Evolutionary conservation across 1,284 basidiomycete genomes (phyloP).

Genomic region (Uromyces viciae-fabae): DNA sequence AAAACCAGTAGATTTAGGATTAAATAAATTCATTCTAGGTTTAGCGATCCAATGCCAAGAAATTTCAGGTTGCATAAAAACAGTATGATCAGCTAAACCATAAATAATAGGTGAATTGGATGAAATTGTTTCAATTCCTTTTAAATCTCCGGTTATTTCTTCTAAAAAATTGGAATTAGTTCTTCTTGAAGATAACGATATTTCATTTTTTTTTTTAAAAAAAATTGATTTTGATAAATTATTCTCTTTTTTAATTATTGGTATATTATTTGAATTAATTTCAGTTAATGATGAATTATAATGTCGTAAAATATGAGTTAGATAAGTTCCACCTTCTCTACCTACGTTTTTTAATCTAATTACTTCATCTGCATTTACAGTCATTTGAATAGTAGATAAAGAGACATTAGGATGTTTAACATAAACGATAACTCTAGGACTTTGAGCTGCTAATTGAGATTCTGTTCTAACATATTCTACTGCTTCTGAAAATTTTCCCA

Average conservation of each 20-base stretch:
- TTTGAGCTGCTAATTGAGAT: conserved; percentile 18
- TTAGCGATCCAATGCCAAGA: conserved; percentile 55
- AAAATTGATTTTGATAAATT: too few species aligned
- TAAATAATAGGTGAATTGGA: neutral
- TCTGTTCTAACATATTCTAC: conserved; percentile 47
- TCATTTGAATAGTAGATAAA: conserved; percentile 47
- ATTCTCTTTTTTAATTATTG: too few species aligned
- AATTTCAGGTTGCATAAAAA: conserved; percentile 56
- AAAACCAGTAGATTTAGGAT: conserved; percentile 52
- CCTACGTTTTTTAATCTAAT: conserved; percentile 52
- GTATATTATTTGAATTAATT: neutral
- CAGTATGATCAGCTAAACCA: conserved; percentile 52
- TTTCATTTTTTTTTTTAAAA: too few species aligned
- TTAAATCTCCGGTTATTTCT: neutral
- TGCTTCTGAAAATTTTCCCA: conserved; percentile 47
- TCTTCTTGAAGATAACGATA: too few species aligned
- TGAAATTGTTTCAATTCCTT: neutral
- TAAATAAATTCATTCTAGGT: conserved; percentile 51
- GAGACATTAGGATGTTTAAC: conserved; percentile 48
- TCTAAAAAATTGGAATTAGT: neutral
- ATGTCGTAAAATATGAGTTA: conserved; percentile 51
- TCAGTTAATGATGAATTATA: conserved; percentile 46
- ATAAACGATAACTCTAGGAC: conserved; percentile 51
- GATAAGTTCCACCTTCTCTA: conserved; percentile 54
- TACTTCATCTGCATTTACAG: conserved; percentile 51